A percentile compares a stretch with the other conserved stretches of the same genome.
These are phyloP conservation scores for Tephrocybe sp. DNA, from an alignment of 768 basidiomycete genomes.

Conservation along the genomic window DNA sequence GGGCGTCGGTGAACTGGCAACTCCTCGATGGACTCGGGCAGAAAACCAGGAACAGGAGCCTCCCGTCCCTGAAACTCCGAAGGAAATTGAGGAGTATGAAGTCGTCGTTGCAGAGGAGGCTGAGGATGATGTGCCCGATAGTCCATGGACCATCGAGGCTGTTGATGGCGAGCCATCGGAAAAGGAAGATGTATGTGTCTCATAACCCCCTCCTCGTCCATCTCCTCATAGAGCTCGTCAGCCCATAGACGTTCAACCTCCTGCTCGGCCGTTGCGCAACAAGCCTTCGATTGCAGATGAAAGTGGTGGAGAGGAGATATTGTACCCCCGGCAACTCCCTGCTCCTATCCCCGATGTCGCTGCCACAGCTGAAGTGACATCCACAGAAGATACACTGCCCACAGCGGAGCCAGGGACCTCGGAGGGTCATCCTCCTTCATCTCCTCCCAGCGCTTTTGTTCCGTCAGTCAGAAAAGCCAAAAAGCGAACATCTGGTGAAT, in stretches of 20 bases:
- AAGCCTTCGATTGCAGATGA: slow-evolving; percentile 75
- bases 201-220: slow-evolving; percentile 3
- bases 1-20: slow-evolving; percentile 94
- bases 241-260: slow-evolving; percentile 42
- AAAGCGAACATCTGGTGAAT: slow-evolving; percentile 82
- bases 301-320: slow-evolving; percentile 88
- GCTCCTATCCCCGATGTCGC: slow-evolving; percentile 30
- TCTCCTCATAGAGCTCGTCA: slow-evolving; percentile 22
- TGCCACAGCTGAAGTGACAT: slow-evolving; percentile 23
- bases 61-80: slow-evolving; percentile 23
- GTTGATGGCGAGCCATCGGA: slow-evolving; percentile 79
- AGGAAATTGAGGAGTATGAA: slow-evolving; percentile 42
- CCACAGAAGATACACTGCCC: slow-evolving; percentile 22
- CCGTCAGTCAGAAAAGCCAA: slow-evolving; percentile 55
- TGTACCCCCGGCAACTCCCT: slow-evolving; percentile 70
- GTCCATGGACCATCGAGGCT: slow-evolving; percentile 89
- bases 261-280: slow-evolving; percentile 52
- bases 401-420: slow-evolving; percentile 29
- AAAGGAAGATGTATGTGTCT: slow-evolving; percentile 56
- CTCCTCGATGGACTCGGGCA: slow-evolving; percentile 86
- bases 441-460: slow-evolving; percentile 68
- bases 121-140: slow-evolving; percentile 66
- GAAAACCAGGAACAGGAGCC: slow-evolving; percentile 38
- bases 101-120: slow-evolving; percentile 37
- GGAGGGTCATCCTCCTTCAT: slow-evolving; percentile 32